A percentile compares a stretch with the other conserved stretches of the same genome.
Conservation (phyloP, 2,329 filamentous ascomycete genomes). For the Clarireedia homoeocarpa region DNA sequence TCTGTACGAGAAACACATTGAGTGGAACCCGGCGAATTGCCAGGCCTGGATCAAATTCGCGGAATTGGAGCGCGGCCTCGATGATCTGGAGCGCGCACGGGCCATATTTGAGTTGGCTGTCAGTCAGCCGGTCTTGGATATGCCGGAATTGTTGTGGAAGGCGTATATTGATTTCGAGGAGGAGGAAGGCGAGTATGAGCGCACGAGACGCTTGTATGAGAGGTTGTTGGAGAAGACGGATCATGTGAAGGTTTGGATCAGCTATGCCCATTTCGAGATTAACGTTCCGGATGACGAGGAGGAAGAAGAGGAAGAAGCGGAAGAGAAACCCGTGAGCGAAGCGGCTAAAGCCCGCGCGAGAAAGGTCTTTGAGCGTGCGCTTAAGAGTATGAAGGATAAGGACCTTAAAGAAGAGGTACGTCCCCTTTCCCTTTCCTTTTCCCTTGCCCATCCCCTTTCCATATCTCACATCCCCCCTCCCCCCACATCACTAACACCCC, state of each 20-base stretch:
- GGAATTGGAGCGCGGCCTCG: slow-evolving; percentile 82
- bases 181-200: slow-evolving; percentile 84
- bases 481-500: no score
- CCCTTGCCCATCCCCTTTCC: no score
- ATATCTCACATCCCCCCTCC: no score
- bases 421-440: background rate
- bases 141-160: slow-evolving; percentile 98
- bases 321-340: slow-evolving; percentile 63
- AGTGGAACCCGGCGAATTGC: slow-evolving; percentile 84
- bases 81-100: slow-evolving; percentile 79
- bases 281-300: slow-evolving; percentile 72
- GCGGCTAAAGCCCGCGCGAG: slow-evolving; percentile 77
- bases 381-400: slow-evolving; percentile 80
- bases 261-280: slow-evolving; percentile 97
- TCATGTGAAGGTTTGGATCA: slow-evolving; percentile 99
- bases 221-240: slow-evolving; percentile 89
- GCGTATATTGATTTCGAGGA: slow-evolving; percentile 98
- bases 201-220: slow-evolving; percentile 78
- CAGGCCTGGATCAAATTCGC: slow-evolving; percentile 97
- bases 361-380: slow-evolving; percentile 74
- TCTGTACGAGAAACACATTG: slow-evolving; percentile 87
- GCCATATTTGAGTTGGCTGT: slow-evolving; percentile 92
- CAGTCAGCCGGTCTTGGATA: slow-evolving; percentile 75
- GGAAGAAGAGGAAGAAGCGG: slow-evolving; percentile 47
- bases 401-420: slow-evolving; percentile 79